phyloP scores from a whole-genome alignment of 164 flowering plant genomes.

The Amborella trichopoda region DNA sequence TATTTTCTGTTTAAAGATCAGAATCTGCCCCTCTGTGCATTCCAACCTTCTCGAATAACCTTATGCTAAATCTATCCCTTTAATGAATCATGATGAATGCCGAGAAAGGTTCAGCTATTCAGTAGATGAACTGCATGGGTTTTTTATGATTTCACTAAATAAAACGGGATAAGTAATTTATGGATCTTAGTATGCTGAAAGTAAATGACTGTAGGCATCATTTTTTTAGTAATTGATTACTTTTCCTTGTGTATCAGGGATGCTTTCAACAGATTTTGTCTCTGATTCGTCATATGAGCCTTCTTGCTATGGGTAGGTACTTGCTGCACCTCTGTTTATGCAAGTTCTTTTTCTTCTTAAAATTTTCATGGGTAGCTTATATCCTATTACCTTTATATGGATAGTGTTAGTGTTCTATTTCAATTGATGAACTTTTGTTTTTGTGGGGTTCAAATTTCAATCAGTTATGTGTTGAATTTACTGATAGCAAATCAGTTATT shows the following conservation, averaged over 20 bases:
- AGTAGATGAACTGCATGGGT: neutral
- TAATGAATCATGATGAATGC: too few relatives aligned
- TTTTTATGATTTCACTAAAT: neutral
- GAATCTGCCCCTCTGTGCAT: too few relatives aligned
- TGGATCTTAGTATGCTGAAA: neutral
- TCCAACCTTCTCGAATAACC: too few relatives aligned
- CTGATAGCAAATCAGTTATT: too few relatives aligned
- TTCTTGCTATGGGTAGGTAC: too few relatives aligned
- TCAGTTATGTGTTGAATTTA: too few relatives aligned
- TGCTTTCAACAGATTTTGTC: conserved; percentile 39
- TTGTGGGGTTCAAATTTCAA: neutral
- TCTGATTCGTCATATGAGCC: conserved; percentile 37
- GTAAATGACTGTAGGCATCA: too few relatives aligned
- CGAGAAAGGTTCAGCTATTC: neutral
- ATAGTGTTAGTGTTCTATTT: neutral
- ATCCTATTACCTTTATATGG: neutral
- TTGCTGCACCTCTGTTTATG: too few relatives aligned
- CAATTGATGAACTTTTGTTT: conserved; percentile 1
- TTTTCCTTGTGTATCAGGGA: conserved; percentile 34
- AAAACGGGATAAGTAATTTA: neutral
- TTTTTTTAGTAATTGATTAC: too few relatives aligned
- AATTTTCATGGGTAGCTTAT: neutral
- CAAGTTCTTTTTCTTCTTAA: neutral
- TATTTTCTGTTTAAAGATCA: too few relatives aligned
- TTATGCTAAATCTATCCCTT: too few relatives aligned